phyloP scores from a whole-genome alignment of 805 yeast genomes.

The Candida dendrica region DNA sequence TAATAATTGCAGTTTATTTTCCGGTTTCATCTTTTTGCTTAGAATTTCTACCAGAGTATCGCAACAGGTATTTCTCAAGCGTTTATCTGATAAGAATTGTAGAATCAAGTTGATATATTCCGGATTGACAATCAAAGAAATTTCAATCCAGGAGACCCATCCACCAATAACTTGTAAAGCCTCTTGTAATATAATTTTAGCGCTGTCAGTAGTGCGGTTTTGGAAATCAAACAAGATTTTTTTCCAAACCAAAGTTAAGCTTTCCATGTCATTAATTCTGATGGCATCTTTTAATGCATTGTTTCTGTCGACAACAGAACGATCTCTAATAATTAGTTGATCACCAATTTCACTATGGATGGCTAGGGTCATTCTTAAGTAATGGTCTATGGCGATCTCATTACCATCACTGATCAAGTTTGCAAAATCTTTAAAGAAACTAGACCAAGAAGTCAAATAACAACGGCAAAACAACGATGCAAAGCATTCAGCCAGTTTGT shows the following conservation, averaged over 20 bases:
- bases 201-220: slow-evolving; percentile 19
- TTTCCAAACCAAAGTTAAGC: slow-evolving; percentile 62
- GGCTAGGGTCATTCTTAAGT: slow-evolving; percentile 61
- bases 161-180: slow-evolving; percentile 67
- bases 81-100: slow-evolving; percentile 5
- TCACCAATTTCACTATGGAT: slow-evolving; percentile 93
- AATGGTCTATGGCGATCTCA: slow-evolving; percentile 47
- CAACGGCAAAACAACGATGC: slow-evolving; percentile 43
- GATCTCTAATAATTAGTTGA: slow-evolving; percentile 68
- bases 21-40: slow-evolving; percentile 71
- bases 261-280: slow-evolving; percentile 66
- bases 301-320: slow-evolving; percentile 56
- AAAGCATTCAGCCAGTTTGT: slow-evolving; percentile 50
- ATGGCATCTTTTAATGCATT: slow-evolving; percentile 74
- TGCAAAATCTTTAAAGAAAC: slow-evolving; percentile 43
- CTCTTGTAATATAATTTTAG: slow-evolving; percentile 45
- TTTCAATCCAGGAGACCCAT: slow-evolving; percentile 79
- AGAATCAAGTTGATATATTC: slow-evolving; percentile 15
- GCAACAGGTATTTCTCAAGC: slow-evolving; percentile 18
- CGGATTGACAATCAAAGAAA: slow-evolving; percentile 9
- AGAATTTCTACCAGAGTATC: slow-evolving; percentile 56
- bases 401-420: slow-evolving; percentile 24
- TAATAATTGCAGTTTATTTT: slow-evolving; percentile 56
- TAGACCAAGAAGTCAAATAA: slow-evolving; percentile 42
- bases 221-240: slow-evolving; percentile 38